These are phyloP conservation scores for Tulasnella sp. DNA, from an alignment of 768 basidiomycete species.

Conservation along the genomic window DNA sequence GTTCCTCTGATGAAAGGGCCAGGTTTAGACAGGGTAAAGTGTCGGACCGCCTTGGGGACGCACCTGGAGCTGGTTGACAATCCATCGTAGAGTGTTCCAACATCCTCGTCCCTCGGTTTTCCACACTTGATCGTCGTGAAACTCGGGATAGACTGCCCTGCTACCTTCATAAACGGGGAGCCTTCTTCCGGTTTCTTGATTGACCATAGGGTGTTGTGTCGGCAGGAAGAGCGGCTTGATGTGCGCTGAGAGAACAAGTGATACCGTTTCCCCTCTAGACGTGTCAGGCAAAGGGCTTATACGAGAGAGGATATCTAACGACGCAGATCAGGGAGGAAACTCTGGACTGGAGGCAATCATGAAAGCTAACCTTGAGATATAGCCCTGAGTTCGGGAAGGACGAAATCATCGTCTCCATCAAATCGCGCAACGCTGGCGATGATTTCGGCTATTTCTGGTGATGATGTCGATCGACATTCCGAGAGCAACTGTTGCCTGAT, in stretches of 20 bases:
- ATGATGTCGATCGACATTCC: background rate
- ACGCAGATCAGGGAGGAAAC: conserved; percentile 21
- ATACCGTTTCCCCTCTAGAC: conserved; percentile 32
- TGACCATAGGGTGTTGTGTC: conserved; percentile 66
- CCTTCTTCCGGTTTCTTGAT: conserved; percentile 58
- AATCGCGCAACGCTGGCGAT: conserved; percentile 42
- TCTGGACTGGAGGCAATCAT: conserved; percentile 34
- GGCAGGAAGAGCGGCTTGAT: conserved; percentile 63
- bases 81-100: conserved; percentile 59
- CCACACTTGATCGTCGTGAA: conserved; percentile 70
- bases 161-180: conserved; percentile 62
- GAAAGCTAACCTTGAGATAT: conserved; percentile 44
- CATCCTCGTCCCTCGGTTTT: conserved; percentile 53
- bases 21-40: background rate
- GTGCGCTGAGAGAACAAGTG: conserved; percentile 47
- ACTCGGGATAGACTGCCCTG: conserved; percentile 58
- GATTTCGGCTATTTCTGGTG: conserved; percentile 42
- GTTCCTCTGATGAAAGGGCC: conserved; percentile 43
- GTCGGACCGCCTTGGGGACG: conserved; percentile 10
- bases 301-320: conserved; percentile 22
- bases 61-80: conserved; percentile 58
- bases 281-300: conserved; percentile 30
- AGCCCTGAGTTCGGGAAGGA: conserved; percentile 36
- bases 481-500: no score
- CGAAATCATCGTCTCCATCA: conserved; percentile 43